Base-by-base conservation (phyloP, 805 yeast genomes). In the Priceomyces castillae region DNA sequence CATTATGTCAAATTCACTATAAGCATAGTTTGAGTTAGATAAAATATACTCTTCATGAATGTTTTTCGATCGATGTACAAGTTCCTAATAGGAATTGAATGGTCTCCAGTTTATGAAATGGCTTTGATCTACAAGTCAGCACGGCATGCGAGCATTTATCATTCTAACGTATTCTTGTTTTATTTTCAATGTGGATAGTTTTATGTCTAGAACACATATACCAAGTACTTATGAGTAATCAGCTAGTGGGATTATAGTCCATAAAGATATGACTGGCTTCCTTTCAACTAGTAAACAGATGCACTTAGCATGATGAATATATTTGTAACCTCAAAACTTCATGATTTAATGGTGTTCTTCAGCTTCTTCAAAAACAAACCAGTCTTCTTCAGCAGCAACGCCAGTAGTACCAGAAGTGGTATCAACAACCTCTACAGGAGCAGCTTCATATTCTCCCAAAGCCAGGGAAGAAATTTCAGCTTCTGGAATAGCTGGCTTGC, bases 281-380 rank as follows among this genome's bases (percentile, higher is more conserved):
- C 31, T 28, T 28, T n/a, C 15, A 22, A 22, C 6, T 22, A 22
- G 25, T 9, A 22, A 9, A 22, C 9, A 22, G 9, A 22, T 22
- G 25, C 9, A 6, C 25, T n/a, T 12, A 28, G 31, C 26, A 28
- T n/a, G 15, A 28, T 28, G 31, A 28, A 28, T 28, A 28, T 28
- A 28, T 28, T 5, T 28, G 5, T 28, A 22, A 28, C 31, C 10
- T 28, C 31, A 28, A 28, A 9, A 12, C 15, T 28, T n/a, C 31
- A 28, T 28, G 12, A 23, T 49, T 50, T 70, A 74, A 62, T 78
- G 81, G 59, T 74, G 78, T 56, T 77, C 84, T 51, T 64, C 69
- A 37, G 72, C 74, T 65, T 82, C 88, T 67, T 82, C 88, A 58
- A 84, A 78, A 48, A 85, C 90, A 57, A 85, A 81, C 90, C 90